Conservation (phyloP, 345 rosid genomes). For the Cochlearia excelsa region DNA sequence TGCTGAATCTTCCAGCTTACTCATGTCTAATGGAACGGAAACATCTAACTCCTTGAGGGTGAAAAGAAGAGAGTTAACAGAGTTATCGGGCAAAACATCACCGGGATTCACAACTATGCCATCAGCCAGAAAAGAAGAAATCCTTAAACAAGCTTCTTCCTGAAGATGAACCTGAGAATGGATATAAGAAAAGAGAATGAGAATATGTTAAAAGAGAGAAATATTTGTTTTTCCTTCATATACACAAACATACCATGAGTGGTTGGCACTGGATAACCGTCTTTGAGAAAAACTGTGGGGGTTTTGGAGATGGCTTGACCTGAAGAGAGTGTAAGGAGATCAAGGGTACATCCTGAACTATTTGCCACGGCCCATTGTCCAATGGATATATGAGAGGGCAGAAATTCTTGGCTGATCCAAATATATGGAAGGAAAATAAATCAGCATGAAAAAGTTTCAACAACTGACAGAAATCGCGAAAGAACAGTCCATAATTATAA, state of each 20-base stretch:
- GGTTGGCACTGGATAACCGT: slow-evolving; percentile 90
- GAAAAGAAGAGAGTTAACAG: slow-evolving; percentile 66
- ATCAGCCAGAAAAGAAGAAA: slow-evolving; percentile 90
- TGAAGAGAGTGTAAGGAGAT: slow-evolving; percentile 81
- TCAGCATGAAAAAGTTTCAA: slow-evolving; percentile 20
- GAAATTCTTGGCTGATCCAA: slow-evolving; percentile 63
- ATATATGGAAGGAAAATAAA: slow-evolving; percentile 23
- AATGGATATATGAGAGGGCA: slow-evolving; percentile 91
- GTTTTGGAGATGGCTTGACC: slow-evolving; percentile 84
- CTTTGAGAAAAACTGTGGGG: slow-evolving; percentile 76
- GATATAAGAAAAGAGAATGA: slow-evolving; percentile 23
- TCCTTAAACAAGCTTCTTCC: slow-evolving; percentile 96
- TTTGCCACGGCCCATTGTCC: slow-evolving; percentile 66
- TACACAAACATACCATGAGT: slow-evolving; percentile 60
- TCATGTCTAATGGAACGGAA: slow-evolving; percentile 66
- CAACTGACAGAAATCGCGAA: slow-evolving; percentile 9
- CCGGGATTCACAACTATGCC: slow-evolving; percentile 87
- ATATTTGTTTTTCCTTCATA: slow-evolving; percentile 1
- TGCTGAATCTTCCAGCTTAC: slow-evolving; percentile 40
- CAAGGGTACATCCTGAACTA: slow-evolving; percentile 60
- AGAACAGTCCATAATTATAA: neutral
- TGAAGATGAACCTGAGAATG: slow-evolving; percentile 79
- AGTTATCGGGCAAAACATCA: slow-evolving; percentile 68
- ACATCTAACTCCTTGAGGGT: slow-evolving; percentile 70
- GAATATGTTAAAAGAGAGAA: neutral